Evolutionary conservation across 352 stramenopile species (phyloP), one percentile per base, ranked within the genome.

Genomic region (Pythium angustatum): DNA sequence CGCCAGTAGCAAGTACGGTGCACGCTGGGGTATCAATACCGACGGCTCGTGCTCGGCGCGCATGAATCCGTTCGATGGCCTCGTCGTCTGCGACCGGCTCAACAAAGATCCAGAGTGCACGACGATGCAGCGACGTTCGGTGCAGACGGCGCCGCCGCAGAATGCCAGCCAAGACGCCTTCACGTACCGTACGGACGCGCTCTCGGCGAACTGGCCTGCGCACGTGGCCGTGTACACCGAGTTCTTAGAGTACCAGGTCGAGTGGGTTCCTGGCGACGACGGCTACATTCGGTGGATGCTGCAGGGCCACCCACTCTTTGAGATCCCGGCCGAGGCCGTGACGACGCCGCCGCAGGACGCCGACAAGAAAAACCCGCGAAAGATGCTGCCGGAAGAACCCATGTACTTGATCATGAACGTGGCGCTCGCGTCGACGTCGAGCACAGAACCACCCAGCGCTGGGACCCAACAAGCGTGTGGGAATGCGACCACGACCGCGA

Each of bases 381-480:
- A 88, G 61, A 72, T 87, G 10, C 79, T 86, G 58, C 66, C 79
- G 7, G 76, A 88, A 36, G 81, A 90, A 51, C 81, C 81, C 30
- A 85, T 87, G 68, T 88, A 86, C 56, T n/a, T 90, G 5, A 87
- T 90, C 38, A 75, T 79, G 36, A 90, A 88, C 45, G 75, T 90
- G 0, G 81, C 81, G 5, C 24, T 90, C 11, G 78, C 77, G 14
- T 77, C 58, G 27, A 64, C 67, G n/a, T 85, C 70, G 76, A 72
- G 68, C 54, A 66, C 73, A 28, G 77, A 44, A 28, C 79, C 79
- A 34, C 79, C 79, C 6, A 88, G 86, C 41, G 28, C n/a, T n/a
- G n/a, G n/a, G n/a, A n/a, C 74, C 14, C 68, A 68, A 1, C 49
- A 51, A 5, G 69, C 17, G n/a, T 30, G 19, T 47, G 34, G 10